A percentile compares a stretch with the other conserved stretches of the same genome.
Conservation (phyloP, 2,329 filamentous ascomycete species). For the Neonectria ditissima region DNA sequence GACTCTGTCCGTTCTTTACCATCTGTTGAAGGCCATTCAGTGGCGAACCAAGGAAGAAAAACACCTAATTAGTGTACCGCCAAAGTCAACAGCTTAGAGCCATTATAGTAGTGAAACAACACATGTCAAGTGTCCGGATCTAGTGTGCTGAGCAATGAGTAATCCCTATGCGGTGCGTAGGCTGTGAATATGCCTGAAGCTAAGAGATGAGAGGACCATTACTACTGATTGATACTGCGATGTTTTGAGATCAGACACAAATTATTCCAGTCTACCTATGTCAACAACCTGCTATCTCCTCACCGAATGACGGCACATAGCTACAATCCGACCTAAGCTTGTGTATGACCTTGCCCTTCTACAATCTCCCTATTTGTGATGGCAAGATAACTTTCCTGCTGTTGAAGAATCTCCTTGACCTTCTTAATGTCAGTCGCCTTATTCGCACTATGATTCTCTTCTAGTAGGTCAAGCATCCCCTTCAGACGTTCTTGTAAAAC, state of each 20-base stretch:
- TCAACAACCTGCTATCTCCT: too few relatives aligned
- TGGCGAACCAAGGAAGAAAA: slow-evolving; percentile 1
- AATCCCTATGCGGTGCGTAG: too few relatives aligned
- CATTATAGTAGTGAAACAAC: too few relatives aligned
- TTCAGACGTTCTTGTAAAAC: not conserved
- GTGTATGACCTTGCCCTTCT: not conserved
- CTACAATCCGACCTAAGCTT: too few relatives aligned
- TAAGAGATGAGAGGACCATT: too few relatives aligned
- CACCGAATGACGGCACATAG: too few relatives aligned
- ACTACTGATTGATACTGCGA: too few relatives aligned
- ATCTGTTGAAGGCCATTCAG: slow-evolving; percentile 7
- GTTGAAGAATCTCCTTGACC: not conserved
- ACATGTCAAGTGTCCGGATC: not conserved
- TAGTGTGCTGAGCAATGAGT: not conserved
- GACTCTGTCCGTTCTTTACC: not conserved
- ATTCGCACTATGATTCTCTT: not conserved
- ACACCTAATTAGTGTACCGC: not conserved
- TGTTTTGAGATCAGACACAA: too few relatives aligned
- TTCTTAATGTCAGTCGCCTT: not conserved
- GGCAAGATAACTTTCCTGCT: not conserved
- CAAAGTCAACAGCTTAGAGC: not conserved
- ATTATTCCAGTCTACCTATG: too few relatives aligned
- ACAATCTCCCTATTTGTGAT: slow-evolving; percentile 3
- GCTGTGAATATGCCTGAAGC: too few relatives aligned
- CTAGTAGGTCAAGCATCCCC: not conserved